Evolutionary conservation across 2,329 filamentous ascomycete species (phyloP), one percentile per base, ranked within the genome.

Genomic region (Albifimbria verrucaria): DNA sequence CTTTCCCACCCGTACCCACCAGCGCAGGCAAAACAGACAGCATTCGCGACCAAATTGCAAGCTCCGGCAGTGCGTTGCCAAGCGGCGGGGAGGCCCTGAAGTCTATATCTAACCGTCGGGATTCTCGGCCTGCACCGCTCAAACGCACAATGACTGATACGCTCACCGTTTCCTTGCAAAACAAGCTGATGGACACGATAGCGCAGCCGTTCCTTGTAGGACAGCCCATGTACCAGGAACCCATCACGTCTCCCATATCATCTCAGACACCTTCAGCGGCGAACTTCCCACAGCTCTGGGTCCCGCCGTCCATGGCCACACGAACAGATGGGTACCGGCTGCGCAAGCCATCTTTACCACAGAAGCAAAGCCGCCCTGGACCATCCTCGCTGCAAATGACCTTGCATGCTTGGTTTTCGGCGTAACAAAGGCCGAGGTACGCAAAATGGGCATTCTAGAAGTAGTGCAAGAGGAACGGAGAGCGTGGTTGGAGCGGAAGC

Each of bases 321-420:
- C 90, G 53, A 94, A 90, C 63, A 85, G 94, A 69, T 96, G 92
- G 86, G 87, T 89, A 15, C 92, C 92, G 7, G 90, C 91, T 42
- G 90, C 93, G 5, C 94, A 99, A 69, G 94, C 94, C 50, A 97
- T 99, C 53, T 99, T 99, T 68, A 95, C 93, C 7, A 99, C 94
- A n/a, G 90, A 96, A 70, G 82, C 89, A 15, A 86, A 88, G 58
- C 83, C 90, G 9, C 94, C 93, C 3, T 99, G 92, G 89, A 99
- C 93, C 1, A 97, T 99, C 55, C 82, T 97, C 50, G 90, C 94
- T 3, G 94, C 94, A 48, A 99, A 99, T 67, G 94, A 99, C 68
- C 78, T 99, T 48, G 94, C 94, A 18, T 99, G 94, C 71, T 78
- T 99, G 43, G 88, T 97, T n/a, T 99, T 97, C 73, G 94, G 94